Conservation (phyloP, 2,329 filamentous ascomycete species). For the Rutstroemia sydowiana region DNA sequence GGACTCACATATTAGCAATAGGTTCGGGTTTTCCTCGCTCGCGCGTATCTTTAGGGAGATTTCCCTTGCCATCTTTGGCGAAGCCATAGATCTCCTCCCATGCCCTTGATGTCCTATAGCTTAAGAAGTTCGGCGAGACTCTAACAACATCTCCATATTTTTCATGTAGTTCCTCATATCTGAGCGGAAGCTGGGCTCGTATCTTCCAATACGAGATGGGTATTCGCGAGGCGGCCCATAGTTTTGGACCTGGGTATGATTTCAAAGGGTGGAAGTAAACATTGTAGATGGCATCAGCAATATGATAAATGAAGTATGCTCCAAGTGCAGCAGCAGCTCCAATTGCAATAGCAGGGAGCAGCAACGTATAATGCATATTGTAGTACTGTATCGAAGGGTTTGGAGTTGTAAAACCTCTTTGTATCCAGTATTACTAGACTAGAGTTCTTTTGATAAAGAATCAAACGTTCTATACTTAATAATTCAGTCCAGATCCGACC, state of each 20-base stretch:
- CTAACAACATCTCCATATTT: constrained; percentile 16
- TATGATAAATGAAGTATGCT: neutral
- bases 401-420: too few relatives aligned
- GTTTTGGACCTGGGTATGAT: constrained; percentile 12
- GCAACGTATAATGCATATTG: neutral
- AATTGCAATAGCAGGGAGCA: too few relatives aligned
- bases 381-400: neutral
- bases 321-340: neutral
- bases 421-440: too few relatives aligned
- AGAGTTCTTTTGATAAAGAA: too few relatives aligned
- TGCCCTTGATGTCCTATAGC: constrained; percentile 9
- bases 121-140: constrained; percentile 11
- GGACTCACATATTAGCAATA: neutral
- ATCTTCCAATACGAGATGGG: neutral
- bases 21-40: neutral
- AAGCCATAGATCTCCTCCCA: constrained; percentile 13
- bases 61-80: neutral
- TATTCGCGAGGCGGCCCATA: constrained; percentile 6
- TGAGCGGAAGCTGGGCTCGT: neutral
- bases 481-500: too few relatives aligned
- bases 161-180: constrained; percentile 10
- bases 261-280: constrained; percentile 13
- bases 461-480: too few relatives aligned
- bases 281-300: constrained; percentile 8
- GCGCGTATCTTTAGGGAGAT: neutral